phyloP scores from a whole-genome alignment of 805 yeast genomes.

The Candida easanensis region DNA sequence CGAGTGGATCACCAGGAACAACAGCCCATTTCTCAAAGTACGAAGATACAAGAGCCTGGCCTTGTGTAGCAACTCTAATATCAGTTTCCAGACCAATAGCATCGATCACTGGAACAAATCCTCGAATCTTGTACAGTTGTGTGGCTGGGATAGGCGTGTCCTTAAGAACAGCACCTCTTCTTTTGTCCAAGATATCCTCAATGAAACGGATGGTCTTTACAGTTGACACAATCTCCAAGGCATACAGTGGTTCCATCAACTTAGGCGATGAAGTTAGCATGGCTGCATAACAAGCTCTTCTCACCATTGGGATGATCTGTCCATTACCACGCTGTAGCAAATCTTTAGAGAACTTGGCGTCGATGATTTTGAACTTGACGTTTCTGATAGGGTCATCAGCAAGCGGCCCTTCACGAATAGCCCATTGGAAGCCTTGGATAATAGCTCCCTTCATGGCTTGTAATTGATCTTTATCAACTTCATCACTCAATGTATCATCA shows the following conservation, averaged over 20 bases:
- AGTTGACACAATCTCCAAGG: slow-evolving; percentile 56
- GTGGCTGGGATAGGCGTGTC: slow-evolving; percentile 69
- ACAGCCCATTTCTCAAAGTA: slow-evolving; percentile 69
- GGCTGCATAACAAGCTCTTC: slow-evolving; percentile 84
- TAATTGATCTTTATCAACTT: slow-evolving; percentile 56
- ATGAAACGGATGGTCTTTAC: slow-evolving; percentile 46
- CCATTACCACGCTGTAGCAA: slow-evolving; percentile 51
- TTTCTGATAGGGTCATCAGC: slow-evolving; percentile 78
- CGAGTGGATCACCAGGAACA: slow-evolving; percentile 93
- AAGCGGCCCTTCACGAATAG: slow-evolving; percentile 84
- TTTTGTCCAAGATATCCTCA: slow-evolving; percentile 46
- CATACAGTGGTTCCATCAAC: slow-evolving; percentile 78
- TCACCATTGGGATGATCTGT: slow-evolving; percentile 76
- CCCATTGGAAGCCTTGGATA: slow-evolving; percentile 81
- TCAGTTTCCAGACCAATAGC: slow-evolving; percentile 89
- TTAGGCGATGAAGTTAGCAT: slow-evolving; percentile 74
- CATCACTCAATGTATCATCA: slow-evolving; percentile 75
- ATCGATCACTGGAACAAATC: slow-evolving; percentile 82
- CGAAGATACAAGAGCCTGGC: slow-evolving; percentile 69
- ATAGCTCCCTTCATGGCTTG: slow-evolving; percentile 50
- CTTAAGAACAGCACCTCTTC: slow-evolving; percentile 64
- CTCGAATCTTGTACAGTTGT: slow-evolving; percentile 57
- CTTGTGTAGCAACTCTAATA: slow-evolving; percentile 70
- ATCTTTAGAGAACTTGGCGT: slow-evolving; percentile 49
- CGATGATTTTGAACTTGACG: slow-evolving; percentile 68